Evolutionary conservation across 2,329 filamentous ascomycete genomes (phyloP).

Genomic region (Curvularia eragrostidis): DNA sequence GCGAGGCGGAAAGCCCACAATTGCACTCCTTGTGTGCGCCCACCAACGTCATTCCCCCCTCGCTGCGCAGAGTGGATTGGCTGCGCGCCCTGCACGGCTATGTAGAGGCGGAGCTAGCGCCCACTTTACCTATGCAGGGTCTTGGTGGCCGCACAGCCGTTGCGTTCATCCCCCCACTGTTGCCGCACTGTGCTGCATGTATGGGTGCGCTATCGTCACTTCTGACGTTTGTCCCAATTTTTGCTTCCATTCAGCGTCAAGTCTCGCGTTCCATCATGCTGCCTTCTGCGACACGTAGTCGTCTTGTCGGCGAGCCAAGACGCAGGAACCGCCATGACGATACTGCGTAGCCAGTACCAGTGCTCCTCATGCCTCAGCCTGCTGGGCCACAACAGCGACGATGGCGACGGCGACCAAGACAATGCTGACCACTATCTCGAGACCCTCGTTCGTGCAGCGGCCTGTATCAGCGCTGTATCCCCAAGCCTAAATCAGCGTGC

Average conservation of each 20-base stretch:
- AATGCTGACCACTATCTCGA: not conserved
- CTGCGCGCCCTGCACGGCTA: constrained; percentile 6
- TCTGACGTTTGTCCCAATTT: constrained; percentile 26
- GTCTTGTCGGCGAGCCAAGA: constrained; percentile 13
- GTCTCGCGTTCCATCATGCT: constrained; percentile 17
- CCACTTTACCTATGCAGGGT: constrained; percentile 25
- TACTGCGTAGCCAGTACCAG: constrained; percentile 7
- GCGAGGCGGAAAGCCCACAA: constrained; percentile 18
- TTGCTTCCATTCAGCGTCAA: constrained; percentile 23
- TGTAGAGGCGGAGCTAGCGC: constrained; percentile 10
- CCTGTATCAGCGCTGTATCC: not conserved
- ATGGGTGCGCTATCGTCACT: constrained; percentile 27
- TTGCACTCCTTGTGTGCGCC: constrained; percentile 18
- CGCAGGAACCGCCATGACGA: constrained; percentile 26
- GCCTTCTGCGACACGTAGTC: not conserved
- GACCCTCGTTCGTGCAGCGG: not conserved
- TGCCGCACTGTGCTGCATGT: constrained; percentile 12
- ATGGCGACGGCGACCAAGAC: not conserved
- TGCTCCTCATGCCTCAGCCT: not conserved
- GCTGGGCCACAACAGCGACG: not conserved
- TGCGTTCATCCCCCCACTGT: constrained; percentile 19
- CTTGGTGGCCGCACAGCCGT: constrained; percentile 19
- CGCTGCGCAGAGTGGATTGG: constrained; percentile 16
- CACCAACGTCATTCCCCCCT: constrained; percentile 25
- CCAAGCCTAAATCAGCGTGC: not conserved